Conservation (phyloP, 768 basidiomycete genomes). For the Rhizopogon vesiculosus region DNA sequence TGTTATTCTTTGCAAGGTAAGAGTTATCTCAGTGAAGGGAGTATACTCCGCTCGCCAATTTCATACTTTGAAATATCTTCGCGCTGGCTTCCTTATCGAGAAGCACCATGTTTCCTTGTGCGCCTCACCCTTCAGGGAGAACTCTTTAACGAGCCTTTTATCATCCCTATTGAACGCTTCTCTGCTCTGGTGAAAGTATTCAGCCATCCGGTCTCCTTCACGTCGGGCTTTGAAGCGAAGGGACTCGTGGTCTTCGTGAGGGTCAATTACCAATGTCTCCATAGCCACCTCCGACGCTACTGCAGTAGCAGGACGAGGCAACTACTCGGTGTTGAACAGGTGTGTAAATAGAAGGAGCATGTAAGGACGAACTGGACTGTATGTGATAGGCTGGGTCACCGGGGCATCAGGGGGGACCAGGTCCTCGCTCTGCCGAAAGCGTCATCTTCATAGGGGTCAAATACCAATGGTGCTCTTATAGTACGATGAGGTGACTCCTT, state of each 20-base stretch:
- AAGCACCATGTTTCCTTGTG: conserved; percentile 70
- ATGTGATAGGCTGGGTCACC: too few species aligned
- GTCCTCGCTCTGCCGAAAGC: background rate
- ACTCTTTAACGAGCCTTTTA: conserved; percentile 66
- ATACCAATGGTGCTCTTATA: too few species aligned
- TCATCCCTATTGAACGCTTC: conserved; percentile 65
- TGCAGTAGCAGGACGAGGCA: too few species aligned
- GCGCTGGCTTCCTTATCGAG: conserved; percentile 72
- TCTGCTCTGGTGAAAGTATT: conserved; percentile 58
- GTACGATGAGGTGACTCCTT: too few species aligned
- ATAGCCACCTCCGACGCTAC: background rate
- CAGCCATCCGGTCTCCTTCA: conserved; percentile 70
- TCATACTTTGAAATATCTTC: conserved; percentile 76
- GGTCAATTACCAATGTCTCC: background rate
- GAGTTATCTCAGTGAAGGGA: background rate
- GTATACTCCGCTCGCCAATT: conserved; percentile 11
- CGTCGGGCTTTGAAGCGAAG: conserved; percentile 66
- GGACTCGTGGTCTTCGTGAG: conserved; percentile 35
- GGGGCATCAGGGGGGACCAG: too few species aligned
- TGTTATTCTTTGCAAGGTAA: background rate
- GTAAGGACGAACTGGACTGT: too few species aligned
- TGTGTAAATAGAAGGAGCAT: background rate
- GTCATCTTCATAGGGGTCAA: too few species aligned
- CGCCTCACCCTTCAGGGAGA: conserved; percentile 69
- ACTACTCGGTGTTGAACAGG: background rate